Evolutionary conservation across 2,329 filamentous ascomycete species (phyloP).

Genomic region (Xylaria sp.): DNA sequence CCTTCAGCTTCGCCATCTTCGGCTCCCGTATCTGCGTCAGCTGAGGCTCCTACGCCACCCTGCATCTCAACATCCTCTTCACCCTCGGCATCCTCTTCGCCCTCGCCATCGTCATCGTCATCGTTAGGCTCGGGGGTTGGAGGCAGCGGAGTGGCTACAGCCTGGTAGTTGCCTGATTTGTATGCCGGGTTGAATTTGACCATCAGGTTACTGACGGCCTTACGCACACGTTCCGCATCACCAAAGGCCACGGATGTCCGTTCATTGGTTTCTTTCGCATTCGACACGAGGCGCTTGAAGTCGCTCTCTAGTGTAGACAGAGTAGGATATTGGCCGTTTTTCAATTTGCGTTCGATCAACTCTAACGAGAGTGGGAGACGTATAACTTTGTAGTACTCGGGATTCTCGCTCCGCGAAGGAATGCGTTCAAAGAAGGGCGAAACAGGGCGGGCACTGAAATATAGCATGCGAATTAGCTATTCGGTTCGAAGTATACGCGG

Average conservation of each 20-base stretch:
- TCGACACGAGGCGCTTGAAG: slow-evolving; percentile 84
- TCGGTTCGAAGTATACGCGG: not conserved
- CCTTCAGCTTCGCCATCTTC: slow-evolving; percentile 38
- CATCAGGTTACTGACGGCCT: slow-evolving; percentile 87
- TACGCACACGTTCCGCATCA: slow-evolving; percentile 84
- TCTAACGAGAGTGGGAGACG: slow-evolving; percentile 78
- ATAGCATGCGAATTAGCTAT: slow-evolving; percentile 30
- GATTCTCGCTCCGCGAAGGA: slow-evolving; percentile 63
- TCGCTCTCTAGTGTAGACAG: slow-evolving; percentile 80
- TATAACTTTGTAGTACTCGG: slow-evolving; percentile 78
- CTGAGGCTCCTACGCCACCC: slow-evolving; percentile 11
- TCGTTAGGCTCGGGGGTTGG: slow-evolving; percentile 46
- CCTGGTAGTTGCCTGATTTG: slow-evolving; percentile 66
- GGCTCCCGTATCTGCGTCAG: slow-evolving; percentile 31
- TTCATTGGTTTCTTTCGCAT: slow-evolving; percentile 83
- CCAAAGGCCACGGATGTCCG: slow-evolving; percentile 73
- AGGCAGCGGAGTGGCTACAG: slow-evolving; percentile 73
- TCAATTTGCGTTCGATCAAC: slow-evolving; percentile 75
- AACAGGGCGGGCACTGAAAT: slow-evolving; percentile 68
- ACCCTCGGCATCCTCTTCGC: slow-evolving; percentile 25
- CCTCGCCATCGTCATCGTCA: slow-evolving; percentile 30
- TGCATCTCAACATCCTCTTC: slow-evolving; percentile 25
- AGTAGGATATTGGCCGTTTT: slow-evolving; percentile 66
- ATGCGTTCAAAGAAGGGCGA: slow-evolving; percentile 76
- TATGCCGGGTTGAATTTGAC: slow-evolving; percentile 85